phyloP scores from a whole-genome alignment of 2,329 filamentous ascomycete species.

The Paramyrothecium sp. region DNA sequence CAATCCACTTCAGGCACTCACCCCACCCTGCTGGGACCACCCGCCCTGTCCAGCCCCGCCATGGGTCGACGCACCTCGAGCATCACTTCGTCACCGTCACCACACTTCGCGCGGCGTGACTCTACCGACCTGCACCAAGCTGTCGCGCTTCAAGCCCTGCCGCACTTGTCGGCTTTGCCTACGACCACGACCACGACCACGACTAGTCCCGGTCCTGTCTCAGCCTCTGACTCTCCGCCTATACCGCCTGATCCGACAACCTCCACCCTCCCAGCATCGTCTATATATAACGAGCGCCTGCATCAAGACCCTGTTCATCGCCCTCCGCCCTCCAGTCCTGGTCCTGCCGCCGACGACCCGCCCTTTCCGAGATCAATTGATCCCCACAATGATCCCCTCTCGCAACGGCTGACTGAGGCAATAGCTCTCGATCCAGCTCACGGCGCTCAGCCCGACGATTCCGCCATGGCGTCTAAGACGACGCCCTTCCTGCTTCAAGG shows the following conservation, averaged over 20 bases:
- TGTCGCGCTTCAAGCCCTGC: background rate
- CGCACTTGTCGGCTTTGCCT: background rate
- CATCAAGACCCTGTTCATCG: background rate
- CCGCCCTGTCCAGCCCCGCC: background rate
- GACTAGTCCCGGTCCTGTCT: background rate
- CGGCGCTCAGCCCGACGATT: slow-evolving; percentile 10
- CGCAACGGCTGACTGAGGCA: slow-evolving; percentile 20
- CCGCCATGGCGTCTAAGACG: slow-evolving; percentile 33
- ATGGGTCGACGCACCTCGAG: background rate
- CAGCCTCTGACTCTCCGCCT: background rate
- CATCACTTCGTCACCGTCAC: background rate
- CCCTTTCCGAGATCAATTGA: background rate
- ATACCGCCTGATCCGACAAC: background rate
- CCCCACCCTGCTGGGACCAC: background rate
- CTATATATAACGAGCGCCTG: background rate
- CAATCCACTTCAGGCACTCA: too few species aligned
- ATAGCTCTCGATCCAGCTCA: slow-evolving; percentile 16
- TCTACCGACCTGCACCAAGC: background rate
- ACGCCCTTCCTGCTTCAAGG: slow-evolving; percentile 32
- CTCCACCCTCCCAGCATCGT: background rate
- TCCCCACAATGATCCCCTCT: background rate
- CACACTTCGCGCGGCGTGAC: background rate
- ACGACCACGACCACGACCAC: background rate
- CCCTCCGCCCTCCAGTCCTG: background rate
- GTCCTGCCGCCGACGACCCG: background rate